Evolutionary conservation across 192 early-diverging fungal genomes (phyloP).

Genomic region (Entomortierella parvispora): DNA sequence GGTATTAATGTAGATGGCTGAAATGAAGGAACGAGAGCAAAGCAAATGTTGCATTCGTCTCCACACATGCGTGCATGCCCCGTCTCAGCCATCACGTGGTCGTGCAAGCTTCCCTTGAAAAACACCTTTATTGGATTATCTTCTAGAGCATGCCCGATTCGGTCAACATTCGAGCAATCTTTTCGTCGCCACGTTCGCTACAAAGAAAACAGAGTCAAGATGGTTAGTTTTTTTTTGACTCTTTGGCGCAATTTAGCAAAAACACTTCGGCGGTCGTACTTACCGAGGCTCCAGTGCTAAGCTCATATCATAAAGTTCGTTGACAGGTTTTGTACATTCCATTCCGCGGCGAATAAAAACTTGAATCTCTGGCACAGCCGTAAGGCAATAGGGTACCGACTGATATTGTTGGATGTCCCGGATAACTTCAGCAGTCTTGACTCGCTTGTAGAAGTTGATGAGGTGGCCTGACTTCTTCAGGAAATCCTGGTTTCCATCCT

Average conservation of each 20-base stretch:
- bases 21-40: background rate
- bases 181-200: conserved; percentile 78
- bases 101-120: too few relatives aligned
- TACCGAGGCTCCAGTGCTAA: conserved; percentile 82
- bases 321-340: conserved; percentile 72
- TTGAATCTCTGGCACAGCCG: conserved; percentile 84
- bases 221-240: background rate
- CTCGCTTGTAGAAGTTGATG: conserved; percentile 92
- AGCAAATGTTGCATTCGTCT: too few relatives aligned
- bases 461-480: conserved; percentile 71
- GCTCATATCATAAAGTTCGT: conserved; percentile 82
- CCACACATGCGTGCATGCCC: too few relatives aligned
- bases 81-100: too few relatives aligned
- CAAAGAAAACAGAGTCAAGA: background rate
- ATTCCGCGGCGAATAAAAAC: conserved; percentile 77
- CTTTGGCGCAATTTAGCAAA: background rate
- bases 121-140: too few relatives aligned
- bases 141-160: conserved; percentile 70
- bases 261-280: background rate
- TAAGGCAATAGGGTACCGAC: conserved; percentile 80
- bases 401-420: conserved; percentile 92
- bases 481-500: conserved; percentile 85
- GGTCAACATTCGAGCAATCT: conserved; percentile 73
- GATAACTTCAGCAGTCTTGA: conserved; percentile 88
- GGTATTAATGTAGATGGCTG: background rate